Evolutionary conservation across 2,329 filamentous ascomycete species (phyloP).

Genomic region (Curvularia sp.): DNA sequence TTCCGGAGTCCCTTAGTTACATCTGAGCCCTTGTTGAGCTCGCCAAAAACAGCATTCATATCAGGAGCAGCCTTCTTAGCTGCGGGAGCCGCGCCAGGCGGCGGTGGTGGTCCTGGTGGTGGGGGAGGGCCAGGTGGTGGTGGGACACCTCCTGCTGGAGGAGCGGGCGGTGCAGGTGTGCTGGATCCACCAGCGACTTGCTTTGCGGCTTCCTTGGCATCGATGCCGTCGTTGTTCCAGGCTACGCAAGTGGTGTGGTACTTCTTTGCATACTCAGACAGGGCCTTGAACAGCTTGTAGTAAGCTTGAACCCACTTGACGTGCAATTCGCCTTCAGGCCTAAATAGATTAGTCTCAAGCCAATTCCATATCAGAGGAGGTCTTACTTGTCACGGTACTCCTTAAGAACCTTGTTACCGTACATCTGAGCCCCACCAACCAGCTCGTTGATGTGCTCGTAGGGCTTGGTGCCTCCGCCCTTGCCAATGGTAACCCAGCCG

Average conservation of each 20-base stretch:
- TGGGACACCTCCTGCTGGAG: conserved; percentile 63
- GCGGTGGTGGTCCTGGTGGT: conserved; percentile 57
- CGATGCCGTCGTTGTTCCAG: conserved; percentile 82
- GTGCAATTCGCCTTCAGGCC: conserved; percentile 69
- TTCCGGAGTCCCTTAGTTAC: conserved; percentile 90
- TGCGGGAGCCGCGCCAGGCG: conserved; percentile 57
- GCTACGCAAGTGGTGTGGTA: conserved; percentile 79
- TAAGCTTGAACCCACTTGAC: conserved; percentile 92
- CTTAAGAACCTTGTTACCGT: conserved; percentile 91
- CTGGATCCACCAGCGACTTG: conserved; percentile 62
- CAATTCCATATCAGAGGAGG: not conserved
- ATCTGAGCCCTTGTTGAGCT: conserved; percentile 86
- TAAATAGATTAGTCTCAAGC: conserved; percentile 48
- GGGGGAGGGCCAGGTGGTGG: conserved; percentile 72
- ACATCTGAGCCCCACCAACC: conserved; percentile 86
- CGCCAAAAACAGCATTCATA: conserved; percentile 86
- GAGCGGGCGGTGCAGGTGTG: conserved; percentile 70
- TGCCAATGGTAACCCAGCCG: conserved; percentile 86
- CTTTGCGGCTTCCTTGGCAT: conserved; percentile 73
- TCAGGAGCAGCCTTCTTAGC: conserved; percentile 62
- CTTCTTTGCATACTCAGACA: conserved; percentile 83
- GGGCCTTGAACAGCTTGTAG: conserved; percentile 85
- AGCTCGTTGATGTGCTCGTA: conserved; percentile 85
- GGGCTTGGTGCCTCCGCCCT: conserved; percentile 65
- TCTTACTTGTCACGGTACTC: conserved; percentile 82